Conservation (phyloP, 306 rosid species). For the Oxytropis ochrocephala region DNA sequence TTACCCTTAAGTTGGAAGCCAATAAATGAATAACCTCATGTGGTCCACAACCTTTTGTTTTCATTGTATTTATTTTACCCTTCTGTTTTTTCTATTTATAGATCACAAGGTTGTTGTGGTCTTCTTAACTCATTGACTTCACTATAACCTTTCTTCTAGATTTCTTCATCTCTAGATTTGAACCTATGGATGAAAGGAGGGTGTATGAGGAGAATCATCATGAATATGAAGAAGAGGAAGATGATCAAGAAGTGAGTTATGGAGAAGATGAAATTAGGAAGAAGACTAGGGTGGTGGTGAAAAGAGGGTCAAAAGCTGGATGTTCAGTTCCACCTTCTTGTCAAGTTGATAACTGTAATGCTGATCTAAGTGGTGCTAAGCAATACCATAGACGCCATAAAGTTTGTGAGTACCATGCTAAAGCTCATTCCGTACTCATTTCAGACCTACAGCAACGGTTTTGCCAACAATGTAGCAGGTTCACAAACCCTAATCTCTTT, state of each 20-base stretch:
- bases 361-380: slow-evolving; percentile 68
- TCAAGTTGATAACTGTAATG: slow-evolving; percentile 64
- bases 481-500: slow-evolving; percentile 44
- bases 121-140: slow-evolving; percentile 25
- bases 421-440: slow-evolving; percentile 54
- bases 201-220: slow-evolving; percentile 27
- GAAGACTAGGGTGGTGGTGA: slow-evolving; percentile 34
- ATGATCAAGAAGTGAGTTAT: slow-evolving; percentile 29
- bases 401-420: slow-evolving; percentile 86
- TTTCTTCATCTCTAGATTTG: not conserved
- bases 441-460: slow-evolving; percentile 58
- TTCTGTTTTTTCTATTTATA: slow-evolving; percentile 33
- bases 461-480: slow-evolving; percentile 99
- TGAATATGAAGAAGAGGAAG: slow-evolving; percentile 39
- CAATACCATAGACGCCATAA: slow-evolving; percentile 74
- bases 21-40: slow-evolving; percentile 32
- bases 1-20: slow-evolving; percentile 25
- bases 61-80: slow-evolving; percentile 12
- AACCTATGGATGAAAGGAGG: slow-evolving; percentile 47
- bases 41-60: slow-evolving; percentile 46
- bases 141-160: not conserved
- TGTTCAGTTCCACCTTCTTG: slow-evolving; percentile 42
- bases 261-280: slow-evolving; percentile 33
- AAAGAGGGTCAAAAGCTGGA: slow-evolving; percentile 38
- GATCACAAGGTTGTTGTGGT: slow-evolving; percentile 1